A percentile compares a stretch with the other conserved stretches of the same genome.
Conservation (phyloP, 108 stramenopile species). For the Phaeodactylum tricornutum region DNA sequence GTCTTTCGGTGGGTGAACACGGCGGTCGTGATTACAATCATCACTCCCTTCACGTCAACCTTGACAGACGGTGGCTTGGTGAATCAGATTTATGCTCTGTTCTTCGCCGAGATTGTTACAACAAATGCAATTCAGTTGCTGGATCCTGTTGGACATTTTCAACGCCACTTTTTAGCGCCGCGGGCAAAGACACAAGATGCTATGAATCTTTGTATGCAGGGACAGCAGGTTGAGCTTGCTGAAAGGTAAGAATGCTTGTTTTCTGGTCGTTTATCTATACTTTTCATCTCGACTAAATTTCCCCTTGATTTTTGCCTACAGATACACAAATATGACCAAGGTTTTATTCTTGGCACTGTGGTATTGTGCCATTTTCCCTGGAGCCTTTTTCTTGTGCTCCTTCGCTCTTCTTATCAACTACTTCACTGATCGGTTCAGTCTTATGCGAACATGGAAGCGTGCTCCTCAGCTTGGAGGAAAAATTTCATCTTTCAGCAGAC, state of each 20-base stretch:
- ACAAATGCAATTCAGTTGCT: constrained; percentile 42
- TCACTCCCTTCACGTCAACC: constrained; percentile 66
- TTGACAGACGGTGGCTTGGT: constrained; percentile 18
- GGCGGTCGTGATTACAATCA: constrained; percentile 69
- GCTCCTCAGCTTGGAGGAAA: constrained; percentile 48
- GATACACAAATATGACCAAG: constrained; percentile 42
- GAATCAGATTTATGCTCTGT: constrained; percentile 22
- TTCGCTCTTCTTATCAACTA: constrained; percentile 60
- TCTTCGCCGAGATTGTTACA: constrained; percentile 73
- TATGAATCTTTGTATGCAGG: constrained; percentile 71
- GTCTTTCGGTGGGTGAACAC: constrained; percentile 67
- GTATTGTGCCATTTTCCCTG: constrained; percentile 74
- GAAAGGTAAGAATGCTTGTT: too few relatives aligned
- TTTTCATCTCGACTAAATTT: not conserved
- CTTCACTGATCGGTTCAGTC: constrained; percentile 59
- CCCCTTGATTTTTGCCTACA: not conserved
- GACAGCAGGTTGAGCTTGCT: constrained; percentile 61
- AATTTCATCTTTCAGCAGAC: constrained; percentile 60
- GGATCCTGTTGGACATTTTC: constrained; percentile 35
- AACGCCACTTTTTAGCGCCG: constrained; percentile 70
- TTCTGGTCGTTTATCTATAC: constrained; percentile 5
- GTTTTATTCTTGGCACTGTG: constrained; percentile 65
- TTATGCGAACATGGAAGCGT: constrained; percentile 74
- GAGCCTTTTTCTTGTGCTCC: constrained; percentile 60
- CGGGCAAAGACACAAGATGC: constrained; percentile 64